Percentiles rank a stretch among this genome's conserved stretches.
phyloP scores from a whole-genome alignment of 306 rosid genomes.

The Corylus heterophylla region DNA sequence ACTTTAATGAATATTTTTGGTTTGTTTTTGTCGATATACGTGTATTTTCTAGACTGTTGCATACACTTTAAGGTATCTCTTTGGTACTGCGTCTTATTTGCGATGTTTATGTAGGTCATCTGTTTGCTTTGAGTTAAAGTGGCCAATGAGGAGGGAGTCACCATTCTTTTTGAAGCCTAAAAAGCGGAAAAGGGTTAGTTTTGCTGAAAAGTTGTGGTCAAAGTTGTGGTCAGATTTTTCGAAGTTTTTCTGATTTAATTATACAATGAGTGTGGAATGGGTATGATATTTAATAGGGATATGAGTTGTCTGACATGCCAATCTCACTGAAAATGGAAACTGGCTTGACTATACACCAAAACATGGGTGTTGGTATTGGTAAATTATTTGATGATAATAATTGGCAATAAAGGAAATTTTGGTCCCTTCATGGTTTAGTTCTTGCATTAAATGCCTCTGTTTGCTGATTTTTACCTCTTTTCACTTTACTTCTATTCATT shows the following conservation, averaged over 20 bases:
- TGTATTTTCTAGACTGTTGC: constrained; percentile 3
- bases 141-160: constrained; percentile 74
- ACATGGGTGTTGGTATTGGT: constrained; percentile 13
- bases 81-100: constrained; percentile 18
- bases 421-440: constrained; percentile 5
- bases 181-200: constrained; percentile 77
- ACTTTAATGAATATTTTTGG: constrained; percentile 98
- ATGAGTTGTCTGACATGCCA: background rate
- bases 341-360: background rate
- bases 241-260: background rate
- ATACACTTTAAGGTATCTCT: constrained; percentile 10
- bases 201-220: constrained; percentile 14
- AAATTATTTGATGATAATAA: background rate
- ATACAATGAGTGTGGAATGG: background rate
- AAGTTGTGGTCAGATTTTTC: background rate
- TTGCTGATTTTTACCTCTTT: background rate
- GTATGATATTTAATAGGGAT: background rate
- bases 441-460: background rate
- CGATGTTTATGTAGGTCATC: constrained; percentile 70
- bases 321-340: background rate
- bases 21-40: constrained; percentile 34
- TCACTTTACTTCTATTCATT: background rate
- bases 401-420: background rate
- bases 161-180: constrained; percentile 59
- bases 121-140: constrained; percentile 78